These are phyloP conservation scores for Paraphoma chrysanthemicola DNA, from an alignment of 2,329 filamentous ascomycete species.

Conservation along the genomic window DNA sequence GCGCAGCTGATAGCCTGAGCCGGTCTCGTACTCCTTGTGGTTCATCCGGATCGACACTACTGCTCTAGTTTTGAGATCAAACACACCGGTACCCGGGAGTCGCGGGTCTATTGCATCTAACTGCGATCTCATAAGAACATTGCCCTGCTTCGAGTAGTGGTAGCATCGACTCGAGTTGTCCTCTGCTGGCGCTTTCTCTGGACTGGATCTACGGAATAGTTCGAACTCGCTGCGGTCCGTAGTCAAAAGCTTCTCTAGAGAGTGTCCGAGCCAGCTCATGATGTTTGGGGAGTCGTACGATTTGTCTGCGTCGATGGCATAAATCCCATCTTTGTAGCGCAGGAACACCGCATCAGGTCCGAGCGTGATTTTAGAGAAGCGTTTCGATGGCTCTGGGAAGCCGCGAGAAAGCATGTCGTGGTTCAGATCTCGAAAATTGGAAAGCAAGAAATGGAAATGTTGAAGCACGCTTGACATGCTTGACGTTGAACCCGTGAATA, in stretches of 20 bases:
- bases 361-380: conserved; percentile 75
- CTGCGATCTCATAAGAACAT: conserved; percentile 94
- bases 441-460: conserved; percentile 93
- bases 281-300: conserved; percentile 85
- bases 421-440: conserved; percentile 78
- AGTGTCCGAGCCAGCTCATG: conserved; percentile 90
- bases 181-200: conserved; percentile 72
- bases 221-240: conserved; percentile 83
- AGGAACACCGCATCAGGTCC: conserved; percentile 80
- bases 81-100: conserved; percentile 89
- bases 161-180: conserved; percentile 67
- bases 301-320: conserved; percentile 96
- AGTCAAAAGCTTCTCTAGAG: conserved; percentile 94
- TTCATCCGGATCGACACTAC: conserved; percentile 94
- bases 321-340: conserved; percentile 80
- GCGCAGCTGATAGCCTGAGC: conserved; percentile 86
- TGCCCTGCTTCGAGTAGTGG: conserved; percentile 84
- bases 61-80: conserved; percentile 94
- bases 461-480: conserved; percentile 89
- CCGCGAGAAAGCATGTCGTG: conserved; percentile 69
- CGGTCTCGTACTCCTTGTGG: conserved; percentile 71
- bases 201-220: conserved; percentile 67
- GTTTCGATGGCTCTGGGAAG: conserved; percentile 67
- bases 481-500: conserved; percentile 93
- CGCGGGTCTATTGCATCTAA: conserved; percentile 88